Evolutionary conservation across 1,284 basidiomycete genomes (phyloP).

Genomic region (Boletus smithii): DNA sequence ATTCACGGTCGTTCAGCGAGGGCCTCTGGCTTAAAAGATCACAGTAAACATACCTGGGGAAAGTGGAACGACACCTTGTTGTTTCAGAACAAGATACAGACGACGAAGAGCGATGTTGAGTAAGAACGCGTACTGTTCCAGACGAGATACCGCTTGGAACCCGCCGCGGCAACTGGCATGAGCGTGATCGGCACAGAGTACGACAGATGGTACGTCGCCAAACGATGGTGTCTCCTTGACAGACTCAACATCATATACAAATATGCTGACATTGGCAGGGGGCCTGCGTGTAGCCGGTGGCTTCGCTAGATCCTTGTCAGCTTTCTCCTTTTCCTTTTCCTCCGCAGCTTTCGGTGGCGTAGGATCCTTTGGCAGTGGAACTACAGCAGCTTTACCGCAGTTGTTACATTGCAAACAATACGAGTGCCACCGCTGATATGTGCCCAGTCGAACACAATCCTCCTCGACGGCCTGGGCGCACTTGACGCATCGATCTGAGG

Average conservation of each 20-base stretch:
- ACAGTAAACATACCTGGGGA: slow-evolving; percentile 58
- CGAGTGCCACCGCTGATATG: slow-evolving; percentile 95
- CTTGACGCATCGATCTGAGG: slow-evolving; percentile 86
- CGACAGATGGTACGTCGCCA: slow-evolving; percentile 63
- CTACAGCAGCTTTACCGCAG: slow-evolving; percentile 78
- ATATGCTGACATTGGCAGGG: slow-evolving; percentile 74
- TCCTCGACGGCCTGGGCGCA: slow-evolving; percentile 94
- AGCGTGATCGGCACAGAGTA: slow-evolving; percentile 80
- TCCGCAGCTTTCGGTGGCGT: slow-evolving; percentile 38
- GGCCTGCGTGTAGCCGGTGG: slow-evolving; percentile 62
- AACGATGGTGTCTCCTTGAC: slow-evolving; percentile 64
- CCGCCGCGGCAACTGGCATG: slow-evolving; percentile 64
- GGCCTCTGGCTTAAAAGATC: not conserved
- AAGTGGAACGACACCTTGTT: slow-evolving; percentile 85
- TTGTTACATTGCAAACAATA: slow-evolving; percentile 81
- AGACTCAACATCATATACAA: slow-evolving; percentile 69
- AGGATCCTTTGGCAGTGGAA: slow-evolving; percentile 53
- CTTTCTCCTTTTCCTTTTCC: slow-evolving; percentile 41
- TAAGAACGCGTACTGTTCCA: slow-evolving; percentile 98
- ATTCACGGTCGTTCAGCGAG: slow-evolving; percentile 16
- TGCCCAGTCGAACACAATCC: slow-evolving; percentile 91
- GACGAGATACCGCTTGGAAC: slow-evolving; percentile 87
- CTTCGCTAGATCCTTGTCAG: slow-evolving; percentile 50
- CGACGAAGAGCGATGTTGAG: slow-evolving; percentile 93
- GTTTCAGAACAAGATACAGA: slow-evolving; percentile 87